Base-by-base conservation (phyloP, 2,329 filamentous ascomycete species). In the Blastomyces gilchristii region DNA sequence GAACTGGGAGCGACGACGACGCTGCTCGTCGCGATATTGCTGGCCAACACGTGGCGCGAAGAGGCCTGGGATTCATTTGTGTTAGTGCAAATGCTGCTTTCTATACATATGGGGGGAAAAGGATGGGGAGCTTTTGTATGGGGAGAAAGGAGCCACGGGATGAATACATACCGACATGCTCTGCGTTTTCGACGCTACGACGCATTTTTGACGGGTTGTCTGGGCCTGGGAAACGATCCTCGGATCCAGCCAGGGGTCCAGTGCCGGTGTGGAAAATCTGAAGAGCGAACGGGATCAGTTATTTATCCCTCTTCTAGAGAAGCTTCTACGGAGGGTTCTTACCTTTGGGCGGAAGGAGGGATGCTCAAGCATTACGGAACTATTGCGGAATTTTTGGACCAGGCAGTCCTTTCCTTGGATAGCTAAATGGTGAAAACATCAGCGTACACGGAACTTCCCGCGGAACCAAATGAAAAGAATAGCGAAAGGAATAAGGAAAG, bases 371-470 rank as follows among this genome's bases (percentile, higher is more conserved):
- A 97, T 97, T 39, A 99, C 91, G 0, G 91, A 93, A 49, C 91
- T 96, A 78, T 99, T 99, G 45, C 94, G 87, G 72, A 99, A 99
- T 73, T 97, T 97, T 74, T 95, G 89, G 7, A 97, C 85, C 0
- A 97, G 81, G 67, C 90, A 93, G 71, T 96, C 91, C 66, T 88
- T 88, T 56, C 94, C 94, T 78, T 99, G 94, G 64, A 96, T 93
- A 14, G 92, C 89, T 91, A 63, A 18, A 49, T 52, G 45, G 53
- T 52, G 45, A 57, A 58, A 45, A 61, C 78, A 62, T 78, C 71
- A 58, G 66, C 62, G 52, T n/a, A 50, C 47, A 18, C 22, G 22
- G 47, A 50, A 12, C 47, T 25, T 25, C 16, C 18, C 5, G 18
- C n/a, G 5, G 18, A 43, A 9, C 16, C 11, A n/a, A 50, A 50